Conservation (phyloP, 169 alveolate genomes). For the Eimeria mitis region DNA sequence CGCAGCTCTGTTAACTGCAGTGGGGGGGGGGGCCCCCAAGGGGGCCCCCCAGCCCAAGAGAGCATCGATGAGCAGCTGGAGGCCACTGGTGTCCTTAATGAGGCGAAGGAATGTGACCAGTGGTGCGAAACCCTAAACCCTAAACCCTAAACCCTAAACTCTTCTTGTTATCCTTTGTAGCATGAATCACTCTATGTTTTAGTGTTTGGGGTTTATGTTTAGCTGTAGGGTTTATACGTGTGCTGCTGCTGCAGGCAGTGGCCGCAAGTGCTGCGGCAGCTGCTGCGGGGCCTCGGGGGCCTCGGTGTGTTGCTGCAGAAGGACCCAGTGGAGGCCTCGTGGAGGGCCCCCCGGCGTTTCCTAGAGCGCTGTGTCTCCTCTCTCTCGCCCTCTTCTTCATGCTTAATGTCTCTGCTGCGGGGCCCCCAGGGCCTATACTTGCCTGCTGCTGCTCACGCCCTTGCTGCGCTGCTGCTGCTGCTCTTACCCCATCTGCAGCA, state of each 20-base stretch:
- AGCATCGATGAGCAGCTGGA: neutral
- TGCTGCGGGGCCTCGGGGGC: slow-evolving; percentile 16
- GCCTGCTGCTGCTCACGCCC: slow-evolving; percentile 4
- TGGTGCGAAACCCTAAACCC: slow-evolving; percentile 32
- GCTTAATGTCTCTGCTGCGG: neutral
- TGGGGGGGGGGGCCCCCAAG: neutral
- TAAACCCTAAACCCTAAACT: neutral
- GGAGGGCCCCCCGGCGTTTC: slow-evolving; percentile 15
- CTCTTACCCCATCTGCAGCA: neutral
- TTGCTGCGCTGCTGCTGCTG: slow-evolving; percentile 29
- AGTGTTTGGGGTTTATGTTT: neutral
- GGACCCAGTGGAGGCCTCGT: neutral
- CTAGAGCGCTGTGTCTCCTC: slow-evolving; percentile 22
- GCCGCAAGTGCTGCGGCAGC: slow-evolving; percentile 2
- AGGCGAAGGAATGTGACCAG: neutral
- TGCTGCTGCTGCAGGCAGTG: neutral
- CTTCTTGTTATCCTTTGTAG: neutral
- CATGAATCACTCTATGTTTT: neutral
- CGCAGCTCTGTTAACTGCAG: neutral
- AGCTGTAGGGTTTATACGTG: neutral
- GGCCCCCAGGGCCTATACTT: slow-evolving; percentile 8
- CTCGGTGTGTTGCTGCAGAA: neutral
- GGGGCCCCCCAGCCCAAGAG: neutral
- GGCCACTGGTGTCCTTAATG: slow-evolving; percentile 22
- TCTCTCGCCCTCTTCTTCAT: slow-evolving; percentile 8